Percentiles rank a stretch among this genome's conserved stretches.
These are phyloP conservation scores for Debaryomyces psychrophilus DNA, from an alignment of 1,139 yeast species.

Conservation along the genomic window DNA sequence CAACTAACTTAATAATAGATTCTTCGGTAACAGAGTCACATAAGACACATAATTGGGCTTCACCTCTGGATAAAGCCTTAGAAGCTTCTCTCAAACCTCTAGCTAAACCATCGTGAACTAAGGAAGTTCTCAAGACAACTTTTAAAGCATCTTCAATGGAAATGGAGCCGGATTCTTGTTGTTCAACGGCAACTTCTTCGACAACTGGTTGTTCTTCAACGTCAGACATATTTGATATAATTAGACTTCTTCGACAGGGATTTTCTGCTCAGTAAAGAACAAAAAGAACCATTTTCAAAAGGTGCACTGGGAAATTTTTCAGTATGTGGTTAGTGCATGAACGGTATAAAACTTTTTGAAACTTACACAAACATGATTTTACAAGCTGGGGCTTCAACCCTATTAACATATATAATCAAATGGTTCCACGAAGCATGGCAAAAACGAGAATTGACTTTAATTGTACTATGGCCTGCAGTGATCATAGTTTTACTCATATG, in stretches of 20 bases:
- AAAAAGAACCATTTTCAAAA: constrained; percentile 14
- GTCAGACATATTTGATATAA: constrained; percentile 70
- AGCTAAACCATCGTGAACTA: constrained; percentile 99
- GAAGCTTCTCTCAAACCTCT: constrained; percentile 99
- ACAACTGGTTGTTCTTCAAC: constrained; percentile 83
- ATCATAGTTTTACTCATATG: too few relatives aligned
- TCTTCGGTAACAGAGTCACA: constrained; percentile 99
- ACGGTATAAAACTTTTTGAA: constrained; percentile 6
- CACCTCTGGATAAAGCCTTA: constrained; percentile 96
- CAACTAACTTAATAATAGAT: constrained; percentile 95
- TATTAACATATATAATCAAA: background rate
- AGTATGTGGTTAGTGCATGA: constrained; percentile 11
- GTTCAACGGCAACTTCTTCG: constrained; percentile 85
- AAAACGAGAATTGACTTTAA: too few relatives aligned
- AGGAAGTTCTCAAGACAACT: constrained; percentile 97
- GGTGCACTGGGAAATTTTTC: constrained; percentile 20
- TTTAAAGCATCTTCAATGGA: constrained; percentile 98
- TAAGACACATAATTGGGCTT: constrained; percentile 96
- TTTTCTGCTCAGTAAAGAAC: constrained; percentile 73
- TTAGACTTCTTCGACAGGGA: constrained; percentile 87
- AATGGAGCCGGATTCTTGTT: constrained; percentile 82
- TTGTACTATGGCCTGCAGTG: too few relatives aligned
- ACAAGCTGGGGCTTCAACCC: constrained; percentile 5
- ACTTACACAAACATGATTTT: constrained; percentile 4
- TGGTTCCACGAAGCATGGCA: too few relatives aligned